phyloP scores from a whole-genome alignment of 2,329 filamentous ascomycete species.

The Penicillium sp. region DNA sequence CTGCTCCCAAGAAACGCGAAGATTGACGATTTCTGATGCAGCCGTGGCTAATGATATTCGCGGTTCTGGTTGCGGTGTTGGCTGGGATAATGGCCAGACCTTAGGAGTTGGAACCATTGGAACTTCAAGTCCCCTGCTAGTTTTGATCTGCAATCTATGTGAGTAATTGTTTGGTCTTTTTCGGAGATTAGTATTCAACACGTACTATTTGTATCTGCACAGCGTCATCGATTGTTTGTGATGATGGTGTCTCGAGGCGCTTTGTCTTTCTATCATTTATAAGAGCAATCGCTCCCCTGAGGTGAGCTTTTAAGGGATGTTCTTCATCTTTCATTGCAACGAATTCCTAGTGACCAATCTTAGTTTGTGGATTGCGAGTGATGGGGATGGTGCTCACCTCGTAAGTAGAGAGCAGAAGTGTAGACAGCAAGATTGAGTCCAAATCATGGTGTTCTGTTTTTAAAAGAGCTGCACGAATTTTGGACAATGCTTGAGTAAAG shows the following conservation, averaged over 20 bases:
- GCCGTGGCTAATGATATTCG: slow-evolving; percentile 21
- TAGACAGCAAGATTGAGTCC: slow-evolving; percentile 26
- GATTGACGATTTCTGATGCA: slow-evolving; percentile 24
- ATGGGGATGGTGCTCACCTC: slow-evolving; percentile 20
- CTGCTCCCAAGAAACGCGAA: slow-evolving; percentile 26
- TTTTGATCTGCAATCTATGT: slow-evolving; percentile 23
- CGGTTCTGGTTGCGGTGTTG: slow-evolving; percentile 17
- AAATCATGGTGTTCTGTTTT: slow-evolving; percentile 18
- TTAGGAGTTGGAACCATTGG: slow-evolving; percentile 25
- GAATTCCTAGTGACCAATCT: slow-evolving; percentile 22
- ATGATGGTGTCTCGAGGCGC: slow-evolving; percentile 12
- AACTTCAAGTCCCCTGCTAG: slow-evolving; percentile 16
- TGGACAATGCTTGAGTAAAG: slow-evolving; percentile 26
- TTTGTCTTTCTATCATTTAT: slow-evolving; percentile 24
- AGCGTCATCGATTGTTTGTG: slow-evolving; percentile 20
- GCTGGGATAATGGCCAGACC: slow-evolving; percentile 24
- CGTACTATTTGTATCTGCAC: slow-evolving; percentile 30
- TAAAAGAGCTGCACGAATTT: slow-evolving; percentile 25
- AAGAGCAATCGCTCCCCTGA: slow-evolving; percentile 32
- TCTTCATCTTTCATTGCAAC: slow-evolving; percentile 25
- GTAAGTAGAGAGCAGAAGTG: slow-evolving; percentile 29
- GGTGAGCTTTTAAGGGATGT: slow-evolving; percentile 24
- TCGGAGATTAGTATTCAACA: neutral
- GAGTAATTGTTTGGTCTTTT: neutral
- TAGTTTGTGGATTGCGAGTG: neutral